Evolutionary conservation across 345 rosid genomes (phyloP).

Genomic region (Linum tenue): DNA sequence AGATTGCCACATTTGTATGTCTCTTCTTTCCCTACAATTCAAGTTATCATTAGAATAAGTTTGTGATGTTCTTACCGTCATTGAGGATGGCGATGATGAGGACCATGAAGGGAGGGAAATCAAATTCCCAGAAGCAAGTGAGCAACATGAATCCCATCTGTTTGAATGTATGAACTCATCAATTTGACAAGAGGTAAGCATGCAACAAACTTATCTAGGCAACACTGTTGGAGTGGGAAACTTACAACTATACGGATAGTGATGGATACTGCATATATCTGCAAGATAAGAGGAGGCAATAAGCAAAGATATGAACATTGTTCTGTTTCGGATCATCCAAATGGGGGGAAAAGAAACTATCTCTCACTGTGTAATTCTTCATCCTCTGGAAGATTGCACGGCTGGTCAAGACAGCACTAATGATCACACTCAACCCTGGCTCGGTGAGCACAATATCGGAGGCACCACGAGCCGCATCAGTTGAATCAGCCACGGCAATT

Average conservation of each 20-base stretch:
- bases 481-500: slow-evolving; percentile 56
- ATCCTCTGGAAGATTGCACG: slow-evolving; percentile 59
- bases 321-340: background rate
- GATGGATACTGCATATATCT: slow-evolving; percentile 65
- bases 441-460: slow-evolving; percentile 60
- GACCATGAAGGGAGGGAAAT: slow-evolving; percentile 69
- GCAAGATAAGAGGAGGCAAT: slow-evolving; percentile 7
- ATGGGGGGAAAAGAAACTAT: too few relatives aligned
- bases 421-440: slow-evolving; percentile 58
- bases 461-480: slow-evolving; percentile 55
- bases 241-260: slow-evolving; percentile 59
- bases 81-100: slow-evolving; percentile 56
- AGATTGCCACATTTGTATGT: too few relatives aligned
- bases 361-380: slow-evolving; percentile 53
- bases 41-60: too few relatives aligned
- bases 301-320: background rate
- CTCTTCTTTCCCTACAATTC: too few relatives aligned
- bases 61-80: slow-evolving; percentile 34
- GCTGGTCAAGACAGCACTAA: slow-evolving; percentile 50
- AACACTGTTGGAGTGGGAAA: slow-evolving; percentile 4
- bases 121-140: slow-evolving; percentile 49
- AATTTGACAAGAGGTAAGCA: background rate
- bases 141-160: slow-evolving; percentile 58
- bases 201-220: background rate
- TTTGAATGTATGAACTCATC: slow-evolving; percentile 11